phyloP scores from a whole-genome alignment of 257 asterid species.

The Solanum sejunctum region DNA sequence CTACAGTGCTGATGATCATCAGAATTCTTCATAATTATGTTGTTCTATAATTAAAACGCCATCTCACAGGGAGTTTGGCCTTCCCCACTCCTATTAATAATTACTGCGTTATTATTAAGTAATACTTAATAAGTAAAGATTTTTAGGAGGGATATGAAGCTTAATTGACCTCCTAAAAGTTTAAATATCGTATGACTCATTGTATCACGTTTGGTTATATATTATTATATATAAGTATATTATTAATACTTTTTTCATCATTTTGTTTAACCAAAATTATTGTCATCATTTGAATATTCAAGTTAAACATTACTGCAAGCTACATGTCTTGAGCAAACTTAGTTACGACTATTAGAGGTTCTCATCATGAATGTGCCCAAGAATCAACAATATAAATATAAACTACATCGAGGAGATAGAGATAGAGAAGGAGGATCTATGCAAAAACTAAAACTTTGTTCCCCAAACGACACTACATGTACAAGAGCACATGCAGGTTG shows the following conservation, averaged over 20 bases:
- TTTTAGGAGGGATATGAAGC: neutral
- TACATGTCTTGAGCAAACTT: neutral
- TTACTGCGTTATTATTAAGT: neutral
- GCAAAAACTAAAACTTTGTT: no score
- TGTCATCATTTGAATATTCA: neutral
- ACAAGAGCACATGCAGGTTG: no score
- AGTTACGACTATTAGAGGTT: neutral
- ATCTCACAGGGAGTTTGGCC: no score
- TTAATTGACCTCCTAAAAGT: neutral
- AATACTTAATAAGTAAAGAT: neutral
- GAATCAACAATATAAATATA: neutral
- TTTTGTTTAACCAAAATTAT: neutral
- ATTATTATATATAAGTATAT: neutral
- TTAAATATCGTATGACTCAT: neutral
- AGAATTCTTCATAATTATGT: no score
- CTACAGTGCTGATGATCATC: no score
- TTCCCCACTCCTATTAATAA: no score
- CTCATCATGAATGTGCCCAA: neutral
- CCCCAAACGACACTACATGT: no score
- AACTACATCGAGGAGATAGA: neutral
- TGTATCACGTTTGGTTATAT: neutral
- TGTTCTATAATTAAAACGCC: no score
- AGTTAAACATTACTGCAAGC: neutral
- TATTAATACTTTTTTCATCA: neutral
- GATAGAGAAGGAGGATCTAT: no score